Evolutionary conservation across 345 rosid genomes (phyloP).

Genomic region (Aquilaria yunnanensis): DNA sequence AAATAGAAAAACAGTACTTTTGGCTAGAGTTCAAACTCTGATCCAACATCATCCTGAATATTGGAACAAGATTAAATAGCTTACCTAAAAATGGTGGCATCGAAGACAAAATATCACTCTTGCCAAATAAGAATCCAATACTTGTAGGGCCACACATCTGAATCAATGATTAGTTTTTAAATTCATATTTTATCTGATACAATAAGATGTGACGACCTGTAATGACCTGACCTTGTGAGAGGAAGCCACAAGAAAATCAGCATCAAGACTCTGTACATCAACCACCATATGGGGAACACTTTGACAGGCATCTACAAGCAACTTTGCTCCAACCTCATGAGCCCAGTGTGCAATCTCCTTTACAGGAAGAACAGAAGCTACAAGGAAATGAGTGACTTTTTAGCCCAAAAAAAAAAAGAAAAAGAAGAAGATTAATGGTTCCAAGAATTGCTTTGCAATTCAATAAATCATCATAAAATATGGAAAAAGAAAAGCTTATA

Average conservation of each 20-base stretch:
- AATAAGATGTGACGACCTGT: slow-evolving; percentile 9
- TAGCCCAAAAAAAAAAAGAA: too few species aligned
- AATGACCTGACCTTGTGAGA: slow-evolving; percentile 84
- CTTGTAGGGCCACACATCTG: slow-evolving; percentile 99
- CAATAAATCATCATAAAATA: too few species aligned
- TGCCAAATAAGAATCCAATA: slow-evolving; percentile 91
- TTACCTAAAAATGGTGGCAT: slow-evolving; percentile 99
- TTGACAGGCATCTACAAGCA: slow-evolving; percentile 95
- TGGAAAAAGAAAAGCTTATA: too few species aligned
- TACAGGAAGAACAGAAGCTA: slow-evolving; percentile 80
- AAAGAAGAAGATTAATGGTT: too few species aligned
- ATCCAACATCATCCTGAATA: background rate
- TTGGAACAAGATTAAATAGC: background rate
- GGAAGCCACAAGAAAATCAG: slow-evolving; percentile 94
- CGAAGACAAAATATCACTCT: slow-evolving; percentile 52
- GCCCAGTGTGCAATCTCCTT: slow-evolving; percentile 69
- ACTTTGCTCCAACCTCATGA: slow-evolving; percentile 68
- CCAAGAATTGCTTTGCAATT: too few species aligned
- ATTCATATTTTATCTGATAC: slow-evolving; percentile 26
- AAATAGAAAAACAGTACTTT: slow-evolving; percentile 1
- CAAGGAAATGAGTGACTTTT: slow-evolving; percentile 7
- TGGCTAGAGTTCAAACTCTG: background rate
- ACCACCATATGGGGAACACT: slow-evolving; percentile 95
- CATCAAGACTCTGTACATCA: slow-evolving; percentile 72
- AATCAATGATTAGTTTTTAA: slow-evolving; percentile 72